Base-by-base conservation (phyloP, 139 green algal species). In the Chlamydomonas applanata region DNA sequence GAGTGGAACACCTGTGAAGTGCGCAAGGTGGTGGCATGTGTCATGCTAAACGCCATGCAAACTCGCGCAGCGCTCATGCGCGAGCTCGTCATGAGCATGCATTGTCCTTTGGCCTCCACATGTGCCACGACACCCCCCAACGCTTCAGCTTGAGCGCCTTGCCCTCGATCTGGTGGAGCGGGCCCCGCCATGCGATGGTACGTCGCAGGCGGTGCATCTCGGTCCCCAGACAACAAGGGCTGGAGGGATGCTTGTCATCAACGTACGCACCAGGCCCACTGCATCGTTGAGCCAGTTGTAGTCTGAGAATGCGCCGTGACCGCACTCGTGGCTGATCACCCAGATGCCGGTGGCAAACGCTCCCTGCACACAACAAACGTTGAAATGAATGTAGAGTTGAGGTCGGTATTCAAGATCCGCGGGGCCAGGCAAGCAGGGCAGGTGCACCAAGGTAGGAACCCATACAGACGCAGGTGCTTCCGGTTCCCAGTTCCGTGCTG, bases 281-380 rank as follows among this genome's bases (percentile, higher is more conserved):
- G 56, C 57, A 72, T 97, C 93, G 69, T 97, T 96, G 7, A 95
- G 61, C 22, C 54, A 62, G 59, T 79, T 71, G 11, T 65, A 83
- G 16, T 90, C 40, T 27, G 79, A 88, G 70, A 94, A 96, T 1
- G 91, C 91, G 19, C 88, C 82, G 46, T 97, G 93, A 34, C 92
- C 93, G 75, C 93, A 97, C 78, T 97, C 93, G 52, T 97, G 93
- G 0, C 89, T 87, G 53, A 94, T 84, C 0, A 96, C 90, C 91
- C 91, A 96, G 13, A 95, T 56, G 30, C 91, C 91, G 2, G 90
- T 94, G 20, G 59, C 66, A 1, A 93, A 81, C 3, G 87, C 90
- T 30, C 90, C 90, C 77, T 89, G 80, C 77, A 64, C 77, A 25
- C 40, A 74, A 46, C 45, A 71, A 17, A 32, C 27, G 32, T 3